Conservation (phyloP, 805 yeast species). For the Cyberlindnera xishuangbannaensis region DNA sequence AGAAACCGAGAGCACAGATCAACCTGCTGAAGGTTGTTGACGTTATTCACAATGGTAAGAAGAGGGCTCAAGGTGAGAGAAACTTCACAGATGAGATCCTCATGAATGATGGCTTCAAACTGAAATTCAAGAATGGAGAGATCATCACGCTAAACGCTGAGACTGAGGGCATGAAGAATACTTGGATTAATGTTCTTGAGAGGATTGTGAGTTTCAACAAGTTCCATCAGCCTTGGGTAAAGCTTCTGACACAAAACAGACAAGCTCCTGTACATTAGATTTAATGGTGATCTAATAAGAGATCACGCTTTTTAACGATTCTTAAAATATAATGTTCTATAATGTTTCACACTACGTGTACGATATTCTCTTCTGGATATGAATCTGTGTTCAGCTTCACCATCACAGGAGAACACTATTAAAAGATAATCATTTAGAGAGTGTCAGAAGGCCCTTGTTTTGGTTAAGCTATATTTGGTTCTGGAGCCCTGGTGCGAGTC, state of each 20-base stretch:
- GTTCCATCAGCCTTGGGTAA: conserved; percentile 61
- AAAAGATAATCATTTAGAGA: too few relatives aligned
- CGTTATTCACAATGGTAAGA: conserved; percentile 29
- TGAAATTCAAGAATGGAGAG: conserved; percentile 76
- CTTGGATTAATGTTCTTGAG: conserved; percentile 63
- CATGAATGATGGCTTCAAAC: conserved; percentile 68
- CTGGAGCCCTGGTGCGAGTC: too few relatives aligned
- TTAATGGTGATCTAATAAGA: too few relatives aligned
- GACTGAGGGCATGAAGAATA: conserved; percentile 47
- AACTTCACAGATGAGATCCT: conserved; percentile 68
- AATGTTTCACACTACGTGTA: too few relatives aligned
- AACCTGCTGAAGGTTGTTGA: conserved; percentile 62
- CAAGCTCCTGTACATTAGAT: background rate
- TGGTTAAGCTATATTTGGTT: too few relatives aligned
- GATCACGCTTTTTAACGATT: too few relatives aligned
- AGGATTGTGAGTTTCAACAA: conserved; percentile 48
- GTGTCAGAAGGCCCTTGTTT: too few relatives aligned
- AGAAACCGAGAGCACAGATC: conserved; percentile 67
- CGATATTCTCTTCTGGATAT: too few relatives aligned
- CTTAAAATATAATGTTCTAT: too few relatives aligned
- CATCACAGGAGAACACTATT: too few relatives aligned
- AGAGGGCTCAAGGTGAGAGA: conserved; percentile 31
- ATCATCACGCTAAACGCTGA: conserved; percentile 83
- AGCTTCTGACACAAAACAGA: conserved; percentile 28
- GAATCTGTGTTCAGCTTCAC: background rate